Evolutionary conservation across 2,329 filamentous ascomycete genomes (phyloP).

Genomic region (Aspergillus clavatus): DNA sequence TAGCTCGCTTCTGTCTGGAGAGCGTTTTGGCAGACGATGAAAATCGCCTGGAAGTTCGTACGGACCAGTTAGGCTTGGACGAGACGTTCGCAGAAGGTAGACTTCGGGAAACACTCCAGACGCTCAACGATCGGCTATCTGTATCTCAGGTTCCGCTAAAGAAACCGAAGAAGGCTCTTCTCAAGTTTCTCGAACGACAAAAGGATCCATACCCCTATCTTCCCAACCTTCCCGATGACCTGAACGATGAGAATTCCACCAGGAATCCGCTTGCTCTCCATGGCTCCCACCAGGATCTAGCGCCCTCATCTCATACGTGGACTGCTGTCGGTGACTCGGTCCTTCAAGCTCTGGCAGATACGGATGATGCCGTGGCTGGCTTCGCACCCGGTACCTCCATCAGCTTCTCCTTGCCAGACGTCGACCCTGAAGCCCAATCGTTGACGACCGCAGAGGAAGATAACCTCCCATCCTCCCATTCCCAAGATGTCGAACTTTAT

Average conservation of each 20-base stretch:
- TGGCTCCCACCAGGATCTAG: constrained; percentile 38
- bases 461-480: constrained; percentile 10
- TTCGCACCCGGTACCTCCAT: constrained; percentile 38
- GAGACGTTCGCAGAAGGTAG: constrained; percentile 51
- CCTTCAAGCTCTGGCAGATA: constrained; percentile 39
- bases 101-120: constrained; percentile 45
- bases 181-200: constrained; percentile 49
- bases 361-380: constrained; percentile 30
- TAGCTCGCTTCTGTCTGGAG: constrained; percentile 59
- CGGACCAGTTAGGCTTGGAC: constrained; percentile 56
- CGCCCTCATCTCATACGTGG: constrained; percentile 39
- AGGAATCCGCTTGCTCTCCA: constrained; percentile 34
- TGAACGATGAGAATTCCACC: constrained; percentile 25
- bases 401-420: constrained; percentile 37
- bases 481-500: constrained; percentile 4
- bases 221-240: constrained; percentile 30
- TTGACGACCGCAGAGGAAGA: constrained; percentile 14
- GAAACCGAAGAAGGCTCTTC: constrained; percentile 48
- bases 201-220: constrained; percentile 51
- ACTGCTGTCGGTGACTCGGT: constrained; percentile 47
- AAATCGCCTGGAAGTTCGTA: constrained; percentile 49
- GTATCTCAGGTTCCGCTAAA: constrained; percentile 48
- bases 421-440: constrained; percentile 20
- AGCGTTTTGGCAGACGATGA: constrained; percentile 60
- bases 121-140: constrained; percentile 54